A percentile compares a stretch with the other conserved stretches of the same genome.
phyloP scores from a whole-genome alignment of 805 yeast species.

The Teunomyces aglyptinius region DNA sequence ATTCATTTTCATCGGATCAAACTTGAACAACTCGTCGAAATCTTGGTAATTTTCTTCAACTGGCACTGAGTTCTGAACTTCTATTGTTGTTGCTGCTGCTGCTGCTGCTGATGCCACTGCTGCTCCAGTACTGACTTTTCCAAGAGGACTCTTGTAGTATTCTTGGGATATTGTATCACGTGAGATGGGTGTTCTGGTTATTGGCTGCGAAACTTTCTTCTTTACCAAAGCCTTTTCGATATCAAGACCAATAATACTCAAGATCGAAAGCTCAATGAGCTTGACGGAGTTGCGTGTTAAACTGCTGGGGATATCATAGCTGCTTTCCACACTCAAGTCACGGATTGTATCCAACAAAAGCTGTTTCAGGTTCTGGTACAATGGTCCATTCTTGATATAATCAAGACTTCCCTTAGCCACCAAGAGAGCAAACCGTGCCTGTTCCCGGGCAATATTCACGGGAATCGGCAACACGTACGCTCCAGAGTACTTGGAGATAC shows the following conservation, averaged over 20 bases:
- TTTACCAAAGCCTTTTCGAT: conserved; percentile 18
- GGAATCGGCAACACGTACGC: conserved; percentile 61
- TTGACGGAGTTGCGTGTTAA: conserved; percentile 56
- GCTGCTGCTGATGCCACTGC: neutral
- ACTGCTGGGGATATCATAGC: conserved; percentile 57
- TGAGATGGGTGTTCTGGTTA: conserved; percentile 22
- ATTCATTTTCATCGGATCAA: conserved; percentile 39
- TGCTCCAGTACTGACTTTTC: neutral
- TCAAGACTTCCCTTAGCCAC: conserved; percentile 78
- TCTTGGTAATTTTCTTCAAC: neutral
- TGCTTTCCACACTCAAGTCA: conserved; percentile 51
- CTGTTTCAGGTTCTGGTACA: conserved; percentile 66
- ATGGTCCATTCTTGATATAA: conserved; percentile 78
- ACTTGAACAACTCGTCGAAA: conserved; percentile 22
- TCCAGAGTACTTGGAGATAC: conserved; percentile 34
- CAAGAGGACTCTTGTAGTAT: conserved; percentile 3
- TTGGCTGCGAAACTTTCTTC: conserved; percentile 19
- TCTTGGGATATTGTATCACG: conserved; percentile 14
- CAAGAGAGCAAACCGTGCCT: conserved; percentile 59
- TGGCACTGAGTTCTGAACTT: neutral
- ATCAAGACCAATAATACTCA: conserved; percentile 59
- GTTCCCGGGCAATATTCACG: conserved; percentile 57
- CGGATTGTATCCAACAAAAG: conserved; percentile 51
- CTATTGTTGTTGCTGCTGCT: neutral
- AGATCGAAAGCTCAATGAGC: conserved; percentile 57